A percentile compares a stretch with the other conserved stretches of the same genome.
Conservation (phyloP, 2,329 filamentous ascomycete species). For the Dendryphion nanum region DNA sequence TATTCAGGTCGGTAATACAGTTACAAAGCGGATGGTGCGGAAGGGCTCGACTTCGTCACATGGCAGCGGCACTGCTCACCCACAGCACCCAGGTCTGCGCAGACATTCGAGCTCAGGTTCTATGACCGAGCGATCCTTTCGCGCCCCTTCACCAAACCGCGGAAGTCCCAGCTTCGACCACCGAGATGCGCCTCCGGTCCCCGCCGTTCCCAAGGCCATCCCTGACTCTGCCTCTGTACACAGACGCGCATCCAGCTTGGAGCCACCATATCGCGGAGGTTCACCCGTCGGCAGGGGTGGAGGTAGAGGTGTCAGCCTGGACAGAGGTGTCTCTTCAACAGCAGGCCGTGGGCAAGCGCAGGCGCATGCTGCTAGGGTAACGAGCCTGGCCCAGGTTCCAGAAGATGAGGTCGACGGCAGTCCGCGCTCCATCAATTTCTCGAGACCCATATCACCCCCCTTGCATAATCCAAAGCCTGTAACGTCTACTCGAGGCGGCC, state of each 20-base stretch:
- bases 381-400: slow-evolving; percentile 42
- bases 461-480: slow-evolving; percentile 23
- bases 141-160: slow-evolving; percentile 61
- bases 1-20: slow-evolving; percentile 75
- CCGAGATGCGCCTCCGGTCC: slow-evolving; percentile 69
- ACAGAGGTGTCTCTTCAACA: slow-evolving; percentile 28
- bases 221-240: slow-evolving; percentile 25
- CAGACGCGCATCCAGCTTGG: slow-evolving; percentile 49
- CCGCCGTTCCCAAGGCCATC: slow-evolving; percentile 62
- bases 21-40: slow-evolving; percentile 81
- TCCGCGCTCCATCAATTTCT: slow-evolving; percentile 53
- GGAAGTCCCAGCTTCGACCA: slow-evolving; percentile 22
- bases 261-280: slow-evolving; percentile 47
- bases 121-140: slow-evolving; percentile 87
- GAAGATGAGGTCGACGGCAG: slow-evolving; percentile 45
- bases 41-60: slow-evolving; percentile 72
- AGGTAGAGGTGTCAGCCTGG: slow-evolving; percentile 41
- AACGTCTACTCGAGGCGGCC: slow-evolving; percentile 11
- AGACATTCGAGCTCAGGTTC: slow-evolving; percentile 67
- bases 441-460: slow-evolving; percentile 52
- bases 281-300: slow-evolving; percentile 42
- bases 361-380: slow-evolving; percentile 13
- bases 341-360: slow-evolving; percentile 23
- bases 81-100: slow-evolving; percentile 36
- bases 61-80: slow-evolving; percentile 51